Evolutionary conservation across 2,329 filamentous ascomycete genomes (phyloP), one percentile per base, ranked within the genome.

Genomic region (Aureobasidium sp.): DNA sequence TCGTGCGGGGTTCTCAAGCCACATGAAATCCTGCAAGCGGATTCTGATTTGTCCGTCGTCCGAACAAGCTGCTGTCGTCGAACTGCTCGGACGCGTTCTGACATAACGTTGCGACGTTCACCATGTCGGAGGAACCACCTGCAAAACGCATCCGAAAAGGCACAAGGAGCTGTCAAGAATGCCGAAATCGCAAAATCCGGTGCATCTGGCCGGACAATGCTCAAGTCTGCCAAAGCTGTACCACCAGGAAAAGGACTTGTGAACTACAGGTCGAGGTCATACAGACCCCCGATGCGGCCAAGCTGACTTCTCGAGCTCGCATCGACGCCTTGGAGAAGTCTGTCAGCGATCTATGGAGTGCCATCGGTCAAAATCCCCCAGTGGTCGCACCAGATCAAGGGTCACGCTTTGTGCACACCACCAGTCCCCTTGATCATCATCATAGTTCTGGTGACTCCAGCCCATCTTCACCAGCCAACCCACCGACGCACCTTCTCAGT

Each of bases 101-200:
- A n/a, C 22, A n/a, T 31, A 2, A 22, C 8, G 17, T 56, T 34
- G 52, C 52, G 52, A 44, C 51, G 14, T 22, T 34, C 15, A 42
- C n/a, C 44, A 60, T 60, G 56, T 60, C 56, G 17, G 51, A 59
- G 9, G 41, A 62, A 48, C 61, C 41, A 20, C 61, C 44, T 59
- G 49, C 49, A 29, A 65, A 64, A 60, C 68, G 67, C 59, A 60
- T 69, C 64, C 68, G 70, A 27, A 71, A 71, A 59, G 70, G 70
- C 22, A 71, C 69, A 5, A 68, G 64, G 51, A 71, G 69, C 58
- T 72, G 70, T 63, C 67, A 67, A 31, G 70, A 72, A 62, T 72
- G 70, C 71, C 68, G 55, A 39, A 20, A 70, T 34, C 69, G 71
- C 20, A 72, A 73, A 64, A 67, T 70, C 17, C 66, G 67, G 11